These are phyloP conservation scores for Pichia sp. DNA, from an alignment of 1,139 yeast species.

Conservation along the genomic window DNA sequence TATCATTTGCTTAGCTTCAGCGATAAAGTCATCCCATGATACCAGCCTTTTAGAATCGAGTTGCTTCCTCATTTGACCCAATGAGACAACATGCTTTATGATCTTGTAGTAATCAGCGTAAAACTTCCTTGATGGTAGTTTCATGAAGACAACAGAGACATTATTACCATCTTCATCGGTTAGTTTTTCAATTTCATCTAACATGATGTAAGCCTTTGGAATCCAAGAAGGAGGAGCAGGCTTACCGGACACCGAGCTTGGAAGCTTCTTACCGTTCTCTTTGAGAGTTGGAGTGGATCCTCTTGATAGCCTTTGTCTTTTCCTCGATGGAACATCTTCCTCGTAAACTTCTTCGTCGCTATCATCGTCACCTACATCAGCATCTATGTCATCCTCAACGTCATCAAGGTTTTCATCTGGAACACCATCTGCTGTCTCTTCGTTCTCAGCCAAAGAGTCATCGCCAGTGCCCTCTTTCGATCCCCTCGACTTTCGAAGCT, in stretches of 20 bases:
- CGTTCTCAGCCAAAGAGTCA: slow-evolving; percentile 11
- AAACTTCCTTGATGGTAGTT: slow-evolving; percentile 63
- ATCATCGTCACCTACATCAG: slow-evolving; percentile 13
- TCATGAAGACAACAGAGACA: slow-evolving; percentile 57
- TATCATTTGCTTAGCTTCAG: slow-evolving; percentile 74
- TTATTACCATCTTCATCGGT: slow-evolving; percentile 37
- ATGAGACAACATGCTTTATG: slow-evolving; percentile 77
- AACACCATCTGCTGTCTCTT: slow-evolving; percentile 11
- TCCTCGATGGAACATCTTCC: slow-evolving; percentile 17
- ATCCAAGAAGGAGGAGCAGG: slow-evolving; percentile 20
- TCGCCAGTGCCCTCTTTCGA: slow-evolving; percentile 12
- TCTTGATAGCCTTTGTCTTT: slow-evolving; percentile 25
- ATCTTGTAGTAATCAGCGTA: slow-evolving; percentile 87
- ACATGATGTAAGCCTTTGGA: slow-evolving; percentile 29
- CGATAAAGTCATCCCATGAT: slow-evolving; percentile 56
- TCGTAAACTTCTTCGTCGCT: slow-evolving; percentile 27
- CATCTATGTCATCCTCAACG: slow-evolving; percentile 5
- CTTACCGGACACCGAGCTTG: slow-evolving; percentile 12
- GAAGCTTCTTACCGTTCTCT: slow-evolving; percentile 10
- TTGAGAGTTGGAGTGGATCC: slow-evolving; percentile 21
- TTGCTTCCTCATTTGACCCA: slow-evolving; percentile 62
- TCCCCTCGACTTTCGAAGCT: slow-evolving; percentile 21
- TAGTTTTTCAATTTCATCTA: slow-evolving; percentile 41
- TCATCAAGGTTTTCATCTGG: slow-evolving; percentile 11
- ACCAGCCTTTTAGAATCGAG: slow-evolving; percentile 52